A percentile compares a stretch with the other conserved stretches of the same genome.
Conservation (phyloP, 2,329 filamentous ascomycete genomes). For the Scedosporium boydii region DNA sequence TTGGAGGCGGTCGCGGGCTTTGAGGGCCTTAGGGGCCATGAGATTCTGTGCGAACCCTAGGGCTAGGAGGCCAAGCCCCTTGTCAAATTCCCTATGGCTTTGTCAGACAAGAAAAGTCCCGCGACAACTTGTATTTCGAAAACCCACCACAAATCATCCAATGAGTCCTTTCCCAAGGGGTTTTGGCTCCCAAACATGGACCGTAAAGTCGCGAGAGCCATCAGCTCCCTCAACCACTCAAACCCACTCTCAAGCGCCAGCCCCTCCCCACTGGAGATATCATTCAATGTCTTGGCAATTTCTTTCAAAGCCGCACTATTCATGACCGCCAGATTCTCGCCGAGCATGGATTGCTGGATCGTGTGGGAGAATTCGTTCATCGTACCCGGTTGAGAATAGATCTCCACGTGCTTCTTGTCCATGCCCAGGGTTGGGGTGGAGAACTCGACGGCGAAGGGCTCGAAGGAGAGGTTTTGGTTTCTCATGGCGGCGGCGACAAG, state of each 20-base stretch:
- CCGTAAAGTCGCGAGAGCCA: slow-evolving; percentile 26
- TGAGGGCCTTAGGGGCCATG: slow-evolving; percentile 19
- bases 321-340: slow-evolving; percentile 22
- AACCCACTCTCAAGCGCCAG: slow-evolving; percentile 26
- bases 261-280: slow-evolving; percentile 10
- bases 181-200: slow-evolving; percentile 34
- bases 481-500: slow-evolving; percentile 29
- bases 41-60: slow-evolving; percentile 20
- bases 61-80: slow-evolving; percentile 16
- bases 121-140: not conserved
- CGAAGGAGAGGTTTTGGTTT: slow-evolving; percentile 29
- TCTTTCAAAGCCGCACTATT: not conserved
- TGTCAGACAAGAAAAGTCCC: not conserved
- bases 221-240: slow-evolving; percentile 25
- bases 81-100: not conserved
- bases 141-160: slow-evolving; percentile 12
- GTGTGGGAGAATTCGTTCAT: slow-evolving; percentile 19
- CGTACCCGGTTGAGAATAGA: slow-evolving; percentile 11
- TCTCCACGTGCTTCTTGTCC: slow-evolving; percentile 18
- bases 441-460: slow-evolving; percentile 28
- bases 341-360: slow-evolving; percentile 21
- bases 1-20: slow-evolving; percentile 17
- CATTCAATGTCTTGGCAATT: slow-evolving; percentile 11
- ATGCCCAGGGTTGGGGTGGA: slow-evolving; percentile 27
- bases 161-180: slow-evolving; percentile 19